Evolutionary conservation across 129 eudicot species (phyloP), one percentile per base, ranked within the genome.

Genomic region (Arctium minus): DNA sequence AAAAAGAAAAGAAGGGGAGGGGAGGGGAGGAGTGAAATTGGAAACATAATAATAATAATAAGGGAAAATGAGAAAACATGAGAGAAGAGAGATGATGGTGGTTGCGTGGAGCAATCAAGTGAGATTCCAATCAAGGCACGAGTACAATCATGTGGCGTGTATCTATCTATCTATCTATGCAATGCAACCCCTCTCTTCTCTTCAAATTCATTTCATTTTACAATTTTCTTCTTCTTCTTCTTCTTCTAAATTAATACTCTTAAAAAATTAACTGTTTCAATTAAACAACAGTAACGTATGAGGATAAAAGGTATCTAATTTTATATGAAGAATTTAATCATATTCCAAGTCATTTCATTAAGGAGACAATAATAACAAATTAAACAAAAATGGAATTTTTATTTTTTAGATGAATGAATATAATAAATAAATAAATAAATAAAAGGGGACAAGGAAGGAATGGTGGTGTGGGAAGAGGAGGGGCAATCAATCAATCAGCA

Each of bases 71-170:
- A 48, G 71, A 67, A 67, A 67, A 67, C 71, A 67, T 67, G 71
- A 69, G 77, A 83, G 77, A 76, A 48, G 13, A 48, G 81, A 72
- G 81, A 76, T 70, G 88, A 85, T 91, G 92, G 83, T 87, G 86
- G 69, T 90, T 84, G 91, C 84, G 90, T 85, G 92, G 88, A 87
- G 94, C 88, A 79, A 90, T 90, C 76, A 79, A 90, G 82, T 86
- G 84, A 84, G 85, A 83, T 84, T 79, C 85, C 85, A 85, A 76
- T 40, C 67, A 84, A 74, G 80, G 94, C 90, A 92, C 88, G 91
- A 88, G 94, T 80, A 77, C 88, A 88, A 90, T 83, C 90, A 92
- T 92, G 90, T 82, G 88, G 97, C 94, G 94, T 90, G 97, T 87
- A 22, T 22, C 27, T 22, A 22, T 22, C 27, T 22, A 22, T 22